phyloP scores from a whole-genome alignment of 139 green algal genomes.

The Chlorella sp. region DNA sequence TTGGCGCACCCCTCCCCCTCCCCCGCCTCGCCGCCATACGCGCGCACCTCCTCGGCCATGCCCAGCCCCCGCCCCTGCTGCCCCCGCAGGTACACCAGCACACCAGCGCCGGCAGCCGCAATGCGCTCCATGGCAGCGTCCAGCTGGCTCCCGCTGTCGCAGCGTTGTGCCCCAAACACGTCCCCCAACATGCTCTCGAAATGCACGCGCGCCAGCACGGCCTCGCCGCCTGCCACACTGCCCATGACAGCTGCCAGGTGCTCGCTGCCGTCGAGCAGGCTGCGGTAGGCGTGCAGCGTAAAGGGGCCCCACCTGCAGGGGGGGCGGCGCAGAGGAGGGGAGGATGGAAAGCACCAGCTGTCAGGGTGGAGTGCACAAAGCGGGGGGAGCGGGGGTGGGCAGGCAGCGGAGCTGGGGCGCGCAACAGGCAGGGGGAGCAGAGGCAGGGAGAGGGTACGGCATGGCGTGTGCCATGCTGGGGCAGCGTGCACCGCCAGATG shows the following conservation, averaged over 20 bases:
- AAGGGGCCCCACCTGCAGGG: conserved; percentile 51
- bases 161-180: conserved; percentile 52
- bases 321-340: not conserved
- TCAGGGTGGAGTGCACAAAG: not conserved
- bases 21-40: conserved; percentile 17
- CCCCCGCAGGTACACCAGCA: conserved; percentile 70
- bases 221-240: conserved; percentile 30
- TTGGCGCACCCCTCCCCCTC: not conserved
- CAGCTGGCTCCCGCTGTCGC: conserved; percentile 45
- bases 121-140: conserved; percentile 57
- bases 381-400: not conserved
- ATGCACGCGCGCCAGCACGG: conserved; percentile 52
- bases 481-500: not conserved
- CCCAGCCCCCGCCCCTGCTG: conserved; percentile 47
- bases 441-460: not conserved
- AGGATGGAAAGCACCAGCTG: conserved; percentile 32
- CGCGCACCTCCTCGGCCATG: conserved; percentile 50
- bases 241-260: conserved; percentile 74
- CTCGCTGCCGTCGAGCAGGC: conserved; percentile 62
- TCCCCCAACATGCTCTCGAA: conserved; percentile 56
- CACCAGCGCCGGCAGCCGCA: conserved; percentile 47
- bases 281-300: conserved; percentile 61
- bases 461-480: not conserved
- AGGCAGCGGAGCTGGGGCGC: not conserved
- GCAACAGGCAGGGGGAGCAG: not conserved